A percentile compares a stretch with the other conserved stretches of the same genome.
Evolutionary conservation across 129 eudicot genomes (phyloP).

Genomic region (Dittrichia graveolens): DNA sequence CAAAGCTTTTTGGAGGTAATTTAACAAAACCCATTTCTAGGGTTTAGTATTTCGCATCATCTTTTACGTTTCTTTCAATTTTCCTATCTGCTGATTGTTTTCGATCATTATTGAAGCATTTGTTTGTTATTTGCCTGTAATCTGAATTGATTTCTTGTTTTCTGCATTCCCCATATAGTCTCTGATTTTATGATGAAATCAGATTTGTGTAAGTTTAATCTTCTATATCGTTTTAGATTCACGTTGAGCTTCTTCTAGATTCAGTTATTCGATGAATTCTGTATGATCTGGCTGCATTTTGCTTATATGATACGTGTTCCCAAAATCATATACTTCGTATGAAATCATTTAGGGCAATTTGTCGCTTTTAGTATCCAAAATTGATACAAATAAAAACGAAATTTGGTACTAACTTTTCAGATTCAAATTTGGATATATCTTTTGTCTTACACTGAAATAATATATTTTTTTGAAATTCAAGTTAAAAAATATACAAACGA

Average conservation of each 20-base stretch:
- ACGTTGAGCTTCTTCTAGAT: background rate
- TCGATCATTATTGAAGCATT: background rate
- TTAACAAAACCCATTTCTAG: slow-evolving; percentile 27
- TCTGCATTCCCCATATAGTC: slow-evolving; percentile 22
- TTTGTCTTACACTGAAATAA: background rate
- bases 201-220: slow-evolving; percentile 24
- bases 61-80: slow-evolving; percentile 19
- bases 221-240: background rate
- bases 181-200: slow-evolving; percentile 30
- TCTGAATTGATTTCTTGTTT: slow-evolving; percentile 28
- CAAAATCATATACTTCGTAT: background rate
- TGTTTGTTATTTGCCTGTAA: slow-evolving; percentile 3
- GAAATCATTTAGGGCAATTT: background rate
- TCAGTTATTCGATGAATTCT: background rate
- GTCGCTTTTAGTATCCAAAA: slow-evolving; percentile 16
- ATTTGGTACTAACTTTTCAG: background rate
- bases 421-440: background rate
- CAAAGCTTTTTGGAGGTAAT: background rate
- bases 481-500: background rate
- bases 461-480: background rate
- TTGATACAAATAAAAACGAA: background rate
- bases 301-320: background rate
- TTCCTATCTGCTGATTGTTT: background rate
- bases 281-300: background rate
- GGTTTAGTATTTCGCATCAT: slow-evolving; percentile 25